These are phyloP conservation scores for Lentinus tigrinus DNA, from an alignment of 768 basidiomycete genomes.

Conservation along the genomic window DNA sequence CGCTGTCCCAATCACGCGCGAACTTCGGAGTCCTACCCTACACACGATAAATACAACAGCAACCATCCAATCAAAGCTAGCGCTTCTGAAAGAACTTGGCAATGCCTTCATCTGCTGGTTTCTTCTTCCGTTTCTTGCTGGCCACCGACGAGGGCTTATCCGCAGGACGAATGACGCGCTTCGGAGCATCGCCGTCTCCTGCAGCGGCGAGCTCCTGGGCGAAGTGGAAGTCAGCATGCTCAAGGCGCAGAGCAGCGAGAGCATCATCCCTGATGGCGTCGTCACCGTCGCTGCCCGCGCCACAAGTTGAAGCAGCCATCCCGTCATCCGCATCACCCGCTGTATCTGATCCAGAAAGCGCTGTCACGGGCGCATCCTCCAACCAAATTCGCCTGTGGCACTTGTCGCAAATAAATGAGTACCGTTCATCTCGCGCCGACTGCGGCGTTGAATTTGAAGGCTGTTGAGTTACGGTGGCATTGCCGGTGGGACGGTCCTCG, in stretches of 20 bases:
- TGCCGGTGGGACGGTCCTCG: neutral
- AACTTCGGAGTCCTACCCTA: neutral
- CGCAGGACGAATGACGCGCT: slow-evolving; percentile 22
- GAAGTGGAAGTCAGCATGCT: slow-evolving; percentile 90
- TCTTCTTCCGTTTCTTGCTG: slow-evolving; percentile 31
- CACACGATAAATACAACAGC: neutral
- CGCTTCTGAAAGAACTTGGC: slow-evolving; percentile 47
- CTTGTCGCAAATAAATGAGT: slow-evolving; percentile 56
- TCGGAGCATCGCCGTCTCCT: slow-evolving; percentile 24
- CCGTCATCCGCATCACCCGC: slow-evolving; percentile 12
- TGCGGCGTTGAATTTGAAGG: neutral
- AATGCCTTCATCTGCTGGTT: slow-evolving; percentile 36
- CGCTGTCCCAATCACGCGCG: neutral
- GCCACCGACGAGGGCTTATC: slow-evolving; percentile 18
- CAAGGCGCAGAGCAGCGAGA: slow-evolving; percentile 49
- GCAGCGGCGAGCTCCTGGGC: slow-evolving; percentile 71
- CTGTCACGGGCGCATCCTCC: slow-evolving; percentile 16
- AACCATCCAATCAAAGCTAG: neutral
- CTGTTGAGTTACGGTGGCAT: neutral
- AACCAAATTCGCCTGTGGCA: slow-evolving; percentile 50
- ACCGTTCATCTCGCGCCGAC: slow-evolving; percentile 3
- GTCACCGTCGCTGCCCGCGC: slow-evolving; percentile 28
- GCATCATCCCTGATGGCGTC: slow-evolving; percentile 31
- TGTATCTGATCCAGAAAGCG: neutral
- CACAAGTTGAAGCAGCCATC: slow-evolving; percentile 24